Conservation (phyloP, 2,329 filamentous ascomycete species). For the Tothia fuscella region DNA sequence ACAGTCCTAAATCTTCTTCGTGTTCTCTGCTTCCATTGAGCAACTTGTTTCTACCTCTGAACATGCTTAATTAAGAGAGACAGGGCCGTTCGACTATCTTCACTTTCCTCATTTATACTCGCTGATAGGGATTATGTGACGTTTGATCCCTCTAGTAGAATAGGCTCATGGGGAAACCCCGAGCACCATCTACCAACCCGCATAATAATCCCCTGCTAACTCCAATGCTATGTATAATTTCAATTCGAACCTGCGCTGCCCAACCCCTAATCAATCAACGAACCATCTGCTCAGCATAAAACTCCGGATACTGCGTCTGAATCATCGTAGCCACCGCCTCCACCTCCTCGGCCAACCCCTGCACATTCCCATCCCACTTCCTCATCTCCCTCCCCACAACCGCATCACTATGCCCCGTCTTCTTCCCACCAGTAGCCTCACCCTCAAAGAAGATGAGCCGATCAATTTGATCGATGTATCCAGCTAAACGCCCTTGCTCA, state of each 20-base stretch:
- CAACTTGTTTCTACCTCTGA: too few relatives aligned
- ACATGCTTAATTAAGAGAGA: too few relatives aligned
- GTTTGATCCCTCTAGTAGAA: too few relatives aligned
- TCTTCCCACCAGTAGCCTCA: slow-evolving; percentile 57
- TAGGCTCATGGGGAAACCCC: too few relatives aligned
- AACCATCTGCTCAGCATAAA: slow-evolving; percentile 32
- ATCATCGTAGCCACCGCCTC: slow-evolving; percentile 75
- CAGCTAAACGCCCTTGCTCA: slow-evolving; percentile 78
- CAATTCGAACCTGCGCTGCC: background rate
- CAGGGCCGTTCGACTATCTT: too few relatives aligned
- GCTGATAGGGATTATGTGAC: too few relatives aligned
- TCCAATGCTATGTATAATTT: background rate
- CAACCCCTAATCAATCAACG: slow-evolving; percentile 15
- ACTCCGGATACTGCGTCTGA: slow-evolving; percentile 65
- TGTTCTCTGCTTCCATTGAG: too few relatives aligned
- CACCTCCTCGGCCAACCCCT: slow-evolving; percentile 76
- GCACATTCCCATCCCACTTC: slow-evolving; percentile 81
- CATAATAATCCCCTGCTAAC: too few relatives aligned
- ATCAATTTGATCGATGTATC: slow-evolving; percentile 89
- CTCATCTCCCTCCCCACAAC: slow-evolving; percentile 59
- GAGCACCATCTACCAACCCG: too few relatives aligned
- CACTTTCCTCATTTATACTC: too few relatives aligned
- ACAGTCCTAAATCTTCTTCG: too few relatives aligned
- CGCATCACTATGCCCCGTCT: slow-evolving; percentile 49
- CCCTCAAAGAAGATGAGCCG: slow-evolving; percentile 73